These are phyloP conservation scores for Candida boleticola DNA, from an alignment of 805 yeast genomes.

Conservation along the genomic window DNA sequence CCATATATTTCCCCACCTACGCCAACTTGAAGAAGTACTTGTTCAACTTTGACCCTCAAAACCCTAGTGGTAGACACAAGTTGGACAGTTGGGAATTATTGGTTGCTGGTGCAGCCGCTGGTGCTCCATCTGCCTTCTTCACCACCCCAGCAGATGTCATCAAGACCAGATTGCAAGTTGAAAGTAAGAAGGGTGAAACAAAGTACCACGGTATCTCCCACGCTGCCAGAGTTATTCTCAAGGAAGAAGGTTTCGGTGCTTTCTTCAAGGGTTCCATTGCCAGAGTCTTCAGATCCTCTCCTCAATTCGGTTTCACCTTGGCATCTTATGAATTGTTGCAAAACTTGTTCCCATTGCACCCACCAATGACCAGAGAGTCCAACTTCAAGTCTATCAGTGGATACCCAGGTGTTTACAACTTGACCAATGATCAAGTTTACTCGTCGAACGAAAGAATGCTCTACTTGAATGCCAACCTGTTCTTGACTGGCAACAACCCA, in stretches of 20 bases:
- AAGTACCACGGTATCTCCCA: slow-evolving; percentile 74
- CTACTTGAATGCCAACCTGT: slow-evolving; percentile 27
- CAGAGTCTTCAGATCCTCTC: slow-evolving; percentile 90
- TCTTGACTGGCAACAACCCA: slow-evolving; percentile 9
- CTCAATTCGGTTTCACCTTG: slow-evolving; percentile 95
- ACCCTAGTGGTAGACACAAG: slow-evolving; percentile 53
- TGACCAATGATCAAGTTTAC: slow-evolving; percentile 45
- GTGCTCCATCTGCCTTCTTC: slow-evolving; percentile 95
- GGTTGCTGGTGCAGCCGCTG: slow-evolving; percentile 89
- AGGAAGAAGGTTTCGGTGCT: slow-evolving; percentile 81
- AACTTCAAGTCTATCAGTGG: slow-evolving; percentile 44
- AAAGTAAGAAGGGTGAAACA: slow-evolving; percentile 71
- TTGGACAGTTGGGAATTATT: slow-evolving; percentile 83
- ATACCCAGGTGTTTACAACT: slow-evolving; percentile 45
- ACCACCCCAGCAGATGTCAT: slow-evolving; percentile 98
- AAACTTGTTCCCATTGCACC: slow-evolving; percentile 67
- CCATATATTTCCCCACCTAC: slow-evolving; percentile 95
- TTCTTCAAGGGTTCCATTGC: slow-evolving; percentile 97
- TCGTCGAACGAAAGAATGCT: slow-evolving; percentile 35
- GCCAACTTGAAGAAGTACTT: slow-evolving; percentile 84
- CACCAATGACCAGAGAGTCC: slow-evolving; percentile 42
- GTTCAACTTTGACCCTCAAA: slow-evolving; percentile 78
- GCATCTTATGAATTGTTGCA: slow-evolving; percentile 96
- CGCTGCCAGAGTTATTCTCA: slow-evolving; percentile 69
- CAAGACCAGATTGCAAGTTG: slow-evolving; percentile 90